These are phyloP conservation scores for Pneumocystis carinii DNA, from an alignment of 1,139 yeast species.

Conservation along the genomic window DNA sequence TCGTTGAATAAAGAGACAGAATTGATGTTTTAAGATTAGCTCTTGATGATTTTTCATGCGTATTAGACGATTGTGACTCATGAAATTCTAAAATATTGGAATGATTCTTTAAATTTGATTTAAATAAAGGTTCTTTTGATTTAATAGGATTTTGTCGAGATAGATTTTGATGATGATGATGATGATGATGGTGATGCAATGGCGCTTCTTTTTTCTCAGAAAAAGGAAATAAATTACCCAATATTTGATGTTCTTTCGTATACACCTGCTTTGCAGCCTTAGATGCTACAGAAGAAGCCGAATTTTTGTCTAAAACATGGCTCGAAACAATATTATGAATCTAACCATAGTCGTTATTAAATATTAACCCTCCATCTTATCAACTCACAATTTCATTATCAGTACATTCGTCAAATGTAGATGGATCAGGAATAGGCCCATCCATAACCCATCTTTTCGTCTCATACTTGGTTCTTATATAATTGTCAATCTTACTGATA, in stretches of 20 bases:
- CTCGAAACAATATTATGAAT: constrained; percentile 18
- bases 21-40: constrained; percentile 64
- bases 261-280: constrained; percentile 7
- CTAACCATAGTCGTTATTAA: constrained; percentile 13
- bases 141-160: neutral
- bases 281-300: constrained; percentile 6
- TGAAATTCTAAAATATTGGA: neutral
- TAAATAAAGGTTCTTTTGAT: neutral
- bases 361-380: constrained; percentile 10
- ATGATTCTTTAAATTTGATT: neutral
- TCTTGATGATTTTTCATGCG: neutral
- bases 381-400: constrained; percentile 8
- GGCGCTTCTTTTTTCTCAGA: neutral
- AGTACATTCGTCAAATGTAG: constrained; percentile 23
- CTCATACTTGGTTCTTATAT: constrained; percentile 82
- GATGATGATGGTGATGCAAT: neutral
- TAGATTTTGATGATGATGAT: neutral
- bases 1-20: constrained; percentile 70
- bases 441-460: constrained; percentile 66
- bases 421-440: constrained; percentile 43
- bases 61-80: neutral
- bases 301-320: constrained; percentile 6
- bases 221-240: constrained; percentile 13
- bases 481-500: constrained; percentile 61
- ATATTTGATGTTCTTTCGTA: constrained; percentile 1